Evolutionary conservation across 371 early-diverging fungal species (phyloP).

Genomic region (Zopfochytrium polystomum): DNA sequence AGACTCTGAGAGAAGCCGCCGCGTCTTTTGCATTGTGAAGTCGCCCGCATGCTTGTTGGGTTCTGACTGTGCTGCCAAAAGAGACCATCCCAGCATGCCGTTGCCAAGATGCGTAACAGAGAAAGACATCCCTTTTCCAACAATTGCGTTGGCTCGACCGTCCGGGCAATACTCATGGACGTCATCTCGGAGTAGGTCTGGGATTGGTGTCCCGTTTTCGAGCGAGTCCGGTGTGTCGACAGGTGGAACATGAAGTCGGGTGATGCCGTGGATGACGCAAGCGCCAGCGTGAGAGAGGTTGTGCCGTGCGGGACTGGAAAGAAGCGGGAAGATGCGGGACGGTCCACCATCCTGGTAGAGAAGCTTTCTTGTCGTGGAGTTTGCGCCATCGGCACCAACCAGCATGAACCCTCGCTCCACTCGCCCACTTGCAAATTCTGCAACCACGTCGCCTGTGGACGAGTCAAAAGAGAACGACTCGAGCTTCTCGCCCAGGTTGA

Average conservation of each 20-base stretch:
- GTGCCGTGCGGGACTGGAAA: constrained; percentile 7
- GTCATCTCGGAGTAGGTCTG: constrained; percentile 27
- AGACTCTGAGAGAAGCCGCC: constrained; percentile 24
- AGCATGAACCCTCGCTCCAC: constrained; percentile 38
- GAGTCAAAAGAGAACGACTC: constrained; percentile 40
- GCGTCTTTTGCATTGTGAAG: constrained; percentile 26
- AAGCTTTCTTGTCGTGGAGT: constrained; percentile 43
- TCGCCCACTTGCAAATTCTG: constrained; percentile 39
- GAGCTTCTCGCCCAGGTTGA: constrained; percentile 39
- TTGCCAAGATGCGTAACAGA: constrained; percentile 47
- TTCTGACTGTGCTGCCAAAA: constrained; percentile 40
- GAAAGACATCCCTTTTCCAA: constrained; percentile 38
- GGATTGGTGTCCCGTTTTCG: constrained; percentile 35
- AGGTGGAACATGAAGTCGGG: constrained; percentile 32
- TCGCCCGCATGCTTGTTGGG: constrained; percentile 30
- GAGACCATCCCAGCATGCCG: constrained; percentile 46
- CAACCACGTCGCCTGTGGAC: constrained; percentile 38
- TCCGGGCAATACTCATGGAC: constrained; percentile 38
- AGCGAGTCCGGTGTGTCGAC: constrained; percentile 35
- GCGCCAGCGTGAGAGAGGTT: constrained; percentile 28
- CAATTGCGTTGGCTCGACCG: constrained; percentile 32
- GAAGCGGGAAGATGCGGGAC: no score
- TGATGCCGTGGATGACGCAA: constrained; percentile 38
- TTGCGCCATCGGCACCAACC: constrained; percentile 48
- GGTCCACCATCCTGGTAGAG: constrained; percentile 22